These are phyloP conservation scores for Tetrapisispora phaffii DNA, from an alignment of 805 yeast genomes.

Conservation along the genomic window DNA sequence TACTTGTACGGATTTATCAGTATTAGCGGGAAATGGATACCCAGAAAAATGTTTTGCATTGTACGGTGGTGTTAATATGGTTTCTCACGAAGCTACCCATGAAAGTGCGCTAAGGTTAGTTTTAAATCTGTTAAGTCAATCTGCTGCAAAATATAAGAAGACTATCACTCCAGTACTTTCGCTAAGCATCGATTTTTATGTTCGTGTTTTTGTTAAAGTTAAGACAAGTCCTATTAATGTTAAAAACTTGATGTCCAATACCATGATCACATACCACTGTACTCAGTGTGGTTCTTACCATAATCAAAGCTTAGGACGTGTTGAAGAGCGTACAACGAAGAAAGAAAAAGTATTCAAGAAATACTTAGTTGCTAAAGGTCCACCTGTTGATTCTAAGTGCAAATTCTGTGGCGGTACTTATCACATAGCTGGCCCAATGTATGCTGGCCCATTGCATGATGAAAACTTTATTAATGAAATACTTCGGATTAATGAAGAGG, in stretches of 20 bases:
- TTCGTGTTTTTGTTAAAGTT: slow-evolving; percentile 74
- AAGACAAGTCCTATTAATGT: slow-evolving; percentile 71
- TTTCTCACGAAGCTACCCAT: slow-evolving; percentile 72
- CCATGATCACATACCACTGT: slow-evolving; percentile 75
- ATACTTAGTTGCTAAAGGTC: slow-evolving; percentile 57
- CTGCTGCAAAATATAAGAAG: slow-evolving; percentile 86
- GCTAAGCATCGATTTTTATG: slow-evolving; percentile 85
- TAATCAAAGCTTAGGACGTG: slow-evolving; percentile 67
- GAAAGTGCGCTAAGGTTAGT: slow-evolving; percentile 88
- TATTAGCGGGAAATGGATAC: slow-evolving; percentile 88
- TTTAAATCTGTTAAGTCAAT: slow-evolving; percentile 58
- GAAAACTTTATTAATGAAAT: slow-evolving; percentile 54
- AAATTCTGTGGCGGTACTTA: slow-evolving; percentile 52
- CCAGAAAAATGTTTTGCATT: slow-evolving; percentile 94
- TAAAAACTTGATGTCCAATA: slow-evolving; percentile 64
- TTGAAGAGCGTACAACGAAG: slow-evolving; percentile 34
- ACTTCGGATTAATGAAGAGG: slow-evolving; percentile 40
- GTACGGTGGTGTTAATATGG: slow-evolving; percentile 86
- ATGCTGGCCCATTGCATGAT: slow-evolving; percentile 75
- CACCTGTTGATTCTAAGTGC: slow-evolving; percentile 53
- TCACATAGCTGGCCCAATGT: slow-evolving; percentile 94
- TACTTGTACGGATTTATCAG: slow-evolving; percentile 94
- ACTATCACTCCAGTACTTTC: slow-evolving; percentile 78
- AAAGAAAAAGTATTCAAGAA: slow-evolving; percentile 34
- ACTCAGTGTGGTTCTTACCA: slow-evolving; percentile 73